Conservation (phyloP, 2,329 filamentous ascomycete genomes). For the Claviceps spartinae region DNA sequence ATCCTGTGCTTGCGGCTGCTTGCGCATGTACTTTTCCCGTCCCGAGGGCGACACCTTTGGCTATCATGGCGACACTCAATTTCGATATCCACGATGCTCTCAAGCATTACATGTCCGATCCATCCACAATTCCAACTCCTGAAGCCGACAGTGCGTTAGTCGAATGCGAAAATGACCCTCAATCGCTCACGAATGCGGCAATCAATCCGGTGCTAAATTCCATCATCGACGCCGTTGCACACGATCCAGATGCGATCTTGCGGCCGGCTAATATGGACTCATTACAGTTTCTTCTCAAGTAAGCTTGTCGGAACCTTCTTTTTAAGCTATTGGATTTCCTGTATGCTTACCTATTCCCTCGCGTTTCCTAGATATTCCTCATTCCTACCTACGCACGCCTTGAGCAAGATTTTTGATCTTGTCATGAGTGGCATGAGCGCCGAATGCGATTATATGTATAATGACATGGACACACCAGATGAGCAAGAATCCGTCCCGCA, state of each 20-base stretch:
- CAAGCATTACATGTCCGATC: constrained; percentile 94
- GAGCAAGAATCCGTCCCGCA: constrained; percentile 77
- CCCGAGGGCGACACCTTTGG: constrained; percentile 13
- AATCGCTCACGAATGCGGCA: constrained; percentile 62
- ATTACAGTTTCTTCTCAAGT: constrained; percentile 93
- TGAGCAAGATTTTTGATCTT: constrained; percentile 88
- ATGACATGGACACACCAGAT: constrained; percentile 72
- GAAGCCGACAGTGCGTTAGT: constrained; percentile 74
- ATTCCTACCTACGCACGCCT: constrained; percentile 62
- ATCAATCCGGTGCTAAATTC: constrained; percentile 81
- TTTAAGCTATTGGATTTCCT: background rate
- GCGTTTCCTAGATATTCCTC: constrained; percentile 59
- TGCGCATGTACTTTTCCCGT: constrained; percentile 4
- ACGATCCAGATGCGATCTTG: constrained; percentile 78
- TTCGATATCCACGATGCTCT: constrained; percentile 96
- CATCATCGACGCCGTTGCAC: constrained; percentile 83
- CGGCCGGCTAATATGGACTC: constrained; percentile 76
- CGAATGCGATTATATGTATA: constrained; percentile 72
- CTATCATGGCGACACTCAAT: constrained; percentile 57
- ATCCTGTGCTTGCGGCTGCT: background rate
- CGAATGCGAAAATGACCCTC: constrained; percentile 87
- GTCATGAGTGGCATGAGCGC: constrained; percentile 74
- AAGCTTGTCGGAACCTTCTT: constrained; percentile 27
- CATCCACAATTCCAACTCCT: constrained; percentile 64
- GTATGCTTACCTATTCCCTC: constrained; percentile 22